These are phyloP conservation scores for Epithemia pelagica DNA, from an alignment of 108 stramenopile genomes.

Conservation along the genomic window DNA sequence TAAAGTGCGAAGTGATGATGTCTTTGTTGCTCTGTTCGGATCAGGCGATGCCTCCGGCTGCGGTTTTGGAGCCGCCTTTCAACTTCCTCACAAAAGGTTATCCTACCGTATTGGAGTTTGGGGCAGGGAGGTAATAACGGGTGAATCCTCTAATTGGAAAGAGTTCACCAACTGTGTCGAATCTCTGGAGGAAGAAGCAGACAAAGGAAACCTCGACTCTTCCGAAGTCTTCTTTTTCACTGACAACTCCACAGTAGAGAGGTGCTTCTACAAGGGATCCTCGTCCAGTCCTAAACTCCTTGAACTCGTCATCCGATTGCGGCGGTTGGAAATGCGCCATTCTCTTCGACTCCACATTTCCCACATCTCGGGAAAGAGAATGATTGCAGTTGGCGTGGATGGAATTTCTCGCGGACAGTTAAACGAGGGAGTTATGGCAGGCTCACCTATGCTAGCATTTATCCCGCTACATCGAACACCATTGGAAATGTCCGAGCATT, in stretches of 20 bases:
- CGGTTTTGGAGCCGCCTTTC: slow-evolving; percentile 24
- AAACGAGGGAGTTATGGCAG: slow-evolving; percentile 14
- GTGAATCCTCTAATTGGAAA: slow-evolving; percentile 26
- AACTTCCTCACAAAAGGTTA: background rate
- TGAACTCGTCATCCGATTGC: background rate
- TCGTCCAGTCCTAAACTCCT: slow-evolving; percentile 14
- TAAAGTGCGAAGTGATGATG: background rate
- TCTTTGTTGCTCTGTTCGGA: background rate
- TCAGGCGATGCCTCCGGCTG: background rate
- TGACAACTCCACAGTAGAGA: slow-evolving; percentile 30
- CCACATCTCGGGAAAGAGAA: slow-evolving; percentile 21
- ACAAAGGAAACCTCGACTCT: slow-evolving; percentile 3
- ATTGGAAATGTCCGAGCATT: background rate
- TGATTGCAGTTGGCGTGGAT: slow-evolving; percentile 20
- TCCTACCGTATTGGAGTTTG: slow-evolving; percentile 5
- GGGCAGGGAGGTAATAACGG: background rate
- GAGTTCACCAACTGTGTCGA: slow-evolving; percentile 28
- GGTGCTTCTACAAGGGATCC: slow-evolving; percentile 17
- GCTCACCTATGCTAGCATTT: background rate
- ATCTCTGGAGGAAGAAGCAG: slow-evolving; percentile 19
- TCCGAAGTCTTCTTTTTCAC: slow-evolving; percentile 43
- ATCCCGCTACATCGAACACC: slow-evolving; percentile 2
- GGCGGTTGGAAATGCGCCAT: background rate
- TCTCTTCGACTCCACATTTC: background rate
- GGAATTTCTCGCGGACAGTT: slow-evolving; percentile 17